Percentiles rank a stretch among this genome's conserved stretches.
Evolutionary conservation across 139 green algal genomes (phyloP).

Genomic region (Auxenochlorella protothecoides): DNA sequence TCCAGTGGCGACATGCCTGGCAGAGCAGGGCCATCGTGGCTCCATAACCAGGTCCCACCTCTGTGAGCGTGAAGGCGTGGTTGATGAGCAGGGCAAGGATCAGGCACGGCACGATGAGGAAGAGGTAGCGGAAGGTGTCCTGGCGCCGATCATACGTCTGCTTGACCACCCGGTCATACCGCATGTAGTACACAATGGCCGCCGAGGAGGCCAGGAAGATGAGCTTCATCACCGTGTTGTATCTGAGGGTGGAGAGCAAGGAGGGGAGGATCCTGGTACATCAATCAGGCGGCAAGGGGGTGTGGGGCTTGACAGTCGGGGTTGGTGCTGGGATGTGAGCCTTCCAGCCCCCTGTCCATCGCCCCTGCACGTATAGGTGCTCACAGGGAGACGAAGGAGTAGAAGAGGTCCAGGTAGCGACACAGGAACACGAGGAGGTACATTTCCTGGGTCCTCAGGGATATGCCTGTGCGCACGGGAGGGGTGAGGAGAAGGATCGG

Average conservation of each 20-base stretch:
- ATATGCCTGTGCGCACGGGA: conserved; percentile 66
- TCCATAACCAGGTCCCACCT: conserved; percentile 41
- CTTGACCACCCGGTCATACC: conserved; percentile 70
- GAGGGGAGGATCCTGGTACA: not conserved
- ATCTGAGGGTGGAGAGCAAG: conserved; percentile 42
- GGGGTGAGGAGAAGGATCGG: not conserved
- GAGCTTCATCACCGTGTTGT: conserved; percentile 98
- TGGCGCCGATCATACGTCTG: conserved; percentile 93
- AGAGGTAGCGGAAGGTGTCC: conserved; percentile 86
- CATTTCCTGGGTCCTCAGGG: conserved; percentile 94
- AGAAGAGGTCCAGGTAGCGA: conserved; percentile 95
- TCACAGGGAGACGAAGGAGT: conserved; percentile 81
- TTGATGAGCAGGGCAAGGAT: conserved; percentile 75
- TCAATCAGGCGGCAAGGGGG: not conserved
- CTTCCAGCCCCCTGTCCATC: no score
- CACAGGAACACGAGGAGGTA: conserved; percentile 92
- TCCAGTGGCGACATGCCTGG: no score
- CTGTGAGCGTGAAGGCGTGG: conserved; percentile 51
- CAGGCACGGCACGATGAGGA: conserved; percentile 69
- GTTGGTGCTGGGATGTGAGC: no score
- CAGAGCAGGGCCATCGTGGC: no score
- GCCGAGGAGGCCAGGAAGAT: conserved; percentile 78
- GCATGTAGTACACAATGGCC: conserved; percentile 90
- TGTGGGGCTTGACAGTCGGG: no score
- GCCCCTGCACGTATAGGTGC: conserved; percentile 1